These are phyloP conservation scores for Camellia lanceoleosa DNA, from an alignment of 148 eudicot genomes.

Conservation along the genomic window DNA sequence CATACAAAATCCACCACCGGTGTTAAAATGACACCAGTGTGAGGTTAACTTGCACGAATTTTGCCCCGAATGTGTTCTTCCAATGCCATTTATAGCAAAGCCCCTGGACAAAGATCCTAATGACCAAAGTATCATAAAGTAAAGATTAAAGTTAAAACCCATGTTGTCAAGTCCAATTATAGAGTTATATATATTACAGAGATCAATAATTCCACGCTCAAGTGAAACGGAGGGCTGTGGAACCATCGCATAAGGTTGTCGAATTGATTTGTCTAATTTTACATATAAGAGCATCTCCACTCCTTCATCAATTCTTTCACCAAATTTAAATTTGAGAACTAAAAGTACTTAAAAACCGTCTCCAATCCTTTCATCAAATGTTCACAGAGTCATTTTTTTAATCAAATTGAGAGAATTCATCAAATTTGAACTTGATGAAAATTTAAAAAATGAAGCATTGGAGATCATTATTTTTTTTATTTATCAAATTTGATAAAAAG, in stretches of 20 bases:
- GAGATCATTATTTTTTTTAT: too few species aligned
- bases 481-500: too few species aligned
- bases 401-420: too few species aligned
- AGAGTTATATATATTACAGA: background rate
- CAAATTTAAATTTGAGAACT: too few species aligned
- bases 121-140: constrained; percentile 11
- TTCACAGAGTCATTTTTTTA: too few species aligned
- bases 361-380: too few species aligned
- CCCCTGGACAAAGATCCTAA: constrained; percentile 8
- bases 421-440: too few species aligned
- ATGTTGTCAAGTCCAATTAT: background rate
- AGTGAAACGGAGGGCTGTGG: background rate
- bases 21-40: background rate
- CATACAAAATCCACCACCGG: constrained; percentile 22
- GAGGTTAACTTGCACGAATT: constrained; percentile 14
- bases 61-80: background rate
- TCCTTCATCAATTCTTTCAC: too few species aligned
- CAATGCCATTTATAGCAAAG: constrained; percentile 4
- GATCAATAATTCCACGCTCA: background rate
- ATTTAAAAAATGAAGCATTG: too few species aligned
- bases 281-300: too few species aligned
- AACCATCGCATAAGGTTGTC: background rate
- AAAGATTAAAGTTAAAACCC: background rate
- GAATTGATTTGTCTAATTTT: too few species aligned
- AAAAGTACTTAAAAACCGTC: too few species aligned